Conservation (phyloP, 176 grass and related monocot genomes). For the Stipa capillata region DNA sequence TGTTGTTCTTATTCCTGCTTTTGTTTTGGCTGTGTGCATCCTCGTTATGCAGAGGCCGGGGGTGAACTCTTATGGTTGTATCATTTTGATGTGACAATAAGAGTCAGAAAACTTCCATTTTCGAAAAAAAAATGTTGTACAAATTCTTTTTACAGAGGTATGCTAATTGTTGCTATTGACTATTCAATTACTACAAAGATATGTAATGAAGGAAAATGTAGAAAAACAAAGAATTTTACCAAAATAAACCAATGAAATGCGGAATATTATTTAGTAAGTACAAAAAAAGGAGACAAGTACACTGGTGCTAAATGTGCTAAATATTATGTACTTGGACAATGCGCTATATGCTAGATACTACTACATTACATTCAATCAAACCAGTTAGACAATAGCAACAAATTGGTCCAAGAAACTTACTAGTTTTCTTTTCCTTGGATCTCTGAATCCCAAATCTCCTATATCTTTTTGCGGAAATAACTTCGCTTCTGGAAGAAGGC, state of each 20-base stretch:
- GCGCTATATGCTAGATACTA: conserved; percentile 1
- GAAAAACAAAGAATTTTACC: not conserved
- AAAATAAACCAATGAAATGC: not conserved
- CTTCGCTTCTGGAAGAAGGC: conserved; percentile 89
- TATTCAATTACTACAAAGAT: not conserved
- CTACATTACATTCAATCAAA: conserved; percentile 8
- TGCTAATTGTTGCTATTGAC: not conserved
- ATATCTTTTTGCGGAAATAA: conserved; percentile 91
- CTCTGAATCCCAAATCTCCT: conserved; percentile 90
- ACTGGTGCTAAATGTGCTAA: too few relatives aligned
- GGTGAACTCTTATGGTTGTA: too few relatives aligned
- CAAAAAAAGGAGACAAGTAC: not conserved
- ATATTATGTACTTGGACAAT: not conserved
- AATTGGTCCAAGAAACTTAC: conserved; percentile 41
- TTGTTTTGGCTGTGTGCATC: too few relatives aligned
- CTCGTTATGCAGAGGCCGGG: too few relatives aligned
- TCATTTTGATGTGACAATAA: too few relatives aligned
- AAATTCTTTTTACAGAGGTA: not conserved
- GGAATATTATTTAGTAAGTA: not conserved
- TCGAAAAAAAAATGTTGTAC: too few relatives aligned
- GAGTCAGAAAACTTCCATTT: too few relatives aligned
- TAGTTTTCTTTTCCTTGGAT: conserved; percentile 75
- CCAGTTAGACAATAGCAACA: not conserved
- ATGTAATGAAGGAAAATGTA: not conserved
- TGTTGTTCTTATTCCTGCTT: too few relatives aligned